phyloP scores from a whole-genome alignment of 306 rosid genomes.

The Pachyrhizus erosus region DNA sequence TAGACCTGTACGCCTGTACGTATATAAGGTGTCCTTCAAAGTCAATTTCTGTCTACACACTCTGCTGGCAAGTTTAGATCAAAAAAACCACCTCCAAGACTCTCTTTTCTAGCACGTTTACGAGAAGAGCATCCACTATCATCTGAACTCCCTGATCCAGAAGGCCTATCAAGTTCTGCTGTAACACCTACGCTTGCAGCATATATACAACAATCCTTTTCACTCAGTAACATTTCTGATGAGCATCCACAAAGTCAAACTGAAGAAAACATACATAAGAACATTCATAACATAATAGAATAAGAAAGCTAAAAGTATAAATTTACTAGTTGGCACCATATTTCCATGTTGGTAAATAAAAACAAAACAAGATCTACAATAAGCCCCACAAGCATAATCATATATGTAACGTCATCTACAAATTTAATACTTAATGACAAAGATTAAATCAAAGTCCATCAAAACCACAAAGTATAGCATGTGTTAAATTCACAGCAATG shows the following conservation, averaged over 20 bases:
- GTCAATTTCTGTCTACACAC: slow-evolving; percentile 77
- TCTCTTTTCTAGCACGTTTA: slow-evolving; percentile 83
- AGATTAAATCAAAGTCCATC: slow-evolving; percentile 17
- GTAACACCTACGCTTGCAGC: slow-evolving; percentile 70
- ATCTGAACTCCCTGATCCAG: slow-evolving; percentile 79
- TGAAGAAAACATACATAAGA: slow-evolving; percentile 46
- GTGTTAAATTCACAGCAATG: slow-evolving; percentile 19
- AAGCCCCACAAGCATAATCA: not conserved
- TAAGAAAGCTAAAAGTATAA: slow-evolving; percentile 19
- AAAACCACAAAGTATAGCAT: slow-evolving; percentile 19
- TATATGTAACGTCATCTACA: not conserved
- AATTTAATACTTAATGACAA: slow-evolving; percentile 7
- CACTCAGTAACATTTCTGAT: slow-evolving; percentile 55
- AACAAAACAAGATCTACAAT: slow-evolving; percentile 1
- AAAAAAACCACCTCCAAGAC: slow-evolving; percentile 67
- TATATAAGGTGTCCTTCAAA: slow-evolving; percentile 52
- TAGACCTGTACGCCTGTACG: slow-evolving; percentile 75
- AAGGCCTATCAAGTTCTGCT: slow-evolving; percentile 62
- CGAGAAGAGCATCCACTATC: slow-evolving; percentile 67
- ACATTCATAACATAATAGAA: slow-evolving; percentile 38
- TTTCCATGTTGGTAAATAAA: slow-evolving; percentile 8
- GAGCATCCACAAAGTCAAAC: slow-evolving; percentile 51
- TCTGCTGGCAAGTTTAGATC: slow-evolving; percentile 97
- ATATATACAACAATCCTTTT: slow-evolving; percentile 54
- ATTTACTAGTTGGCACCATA: slow-evolving; percentile 16